Evolutionary conservation across 805 yeast genomes (phyloP), one percentile per base, ranked within the genome.

Genomic region (Candida maesae): DNA sequence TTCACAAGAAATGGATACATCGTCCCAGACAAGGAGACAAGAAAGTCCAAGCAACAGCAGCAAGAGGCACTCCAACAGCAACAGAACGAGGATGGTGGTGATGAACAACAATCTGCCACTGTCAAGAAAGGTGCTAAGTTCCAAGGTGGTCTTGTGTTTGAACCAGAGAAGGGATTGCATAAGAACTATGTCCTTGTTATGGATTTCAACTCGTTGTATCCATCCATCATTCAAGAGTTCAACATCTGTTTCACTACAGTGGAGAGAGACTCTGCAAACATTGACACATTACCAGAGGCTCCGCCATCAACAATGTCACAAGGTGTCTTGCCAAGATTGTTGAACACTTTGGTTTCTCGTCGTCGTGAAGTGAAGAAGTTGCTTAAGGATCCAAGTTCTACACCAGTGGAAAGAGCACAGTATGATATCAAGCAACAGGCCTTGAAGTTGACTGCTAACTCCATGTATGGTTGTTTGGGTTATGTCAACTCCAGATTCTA

Each of bases 391-490:
- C 82, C 90, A 25, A 72, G 74, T 33, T 77, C 81, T 17, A 71
- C 81, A 0, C 69, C 79, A 0, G 65, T 70, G 39, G 89, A 86
- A 58, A 77, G 65, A 42, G 83, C 86, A 0, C 96, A 91, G 58
- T 88, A 84, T 70, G 98, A 93, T 61, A 89, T 90, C 58, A 87
- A 90, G 58, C 99, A 93, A 64, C 95, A 84, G 61, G 98, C 99
- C 0, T 75, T 93, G 60, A 93, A 93, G 61, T 72, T 93, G 59
- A 95, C 99, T 2, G 99, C 99, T 21, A 93, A 93, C 65, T 93
- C 99, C n/a, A 91, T 93, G 97, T 93, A 93, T 66, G 99, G 99
- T 59, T 93, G 98, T 75, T 74, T 93, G 54, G 99, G 99, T 52
- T 90, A 81, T 61, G 84, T 84, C 6, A 76, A 84, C 54, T 88